phyloP scores from a whole-genome alignment of 768 basidiomycete genomes.

The Trametes sanguinea region DNA sequence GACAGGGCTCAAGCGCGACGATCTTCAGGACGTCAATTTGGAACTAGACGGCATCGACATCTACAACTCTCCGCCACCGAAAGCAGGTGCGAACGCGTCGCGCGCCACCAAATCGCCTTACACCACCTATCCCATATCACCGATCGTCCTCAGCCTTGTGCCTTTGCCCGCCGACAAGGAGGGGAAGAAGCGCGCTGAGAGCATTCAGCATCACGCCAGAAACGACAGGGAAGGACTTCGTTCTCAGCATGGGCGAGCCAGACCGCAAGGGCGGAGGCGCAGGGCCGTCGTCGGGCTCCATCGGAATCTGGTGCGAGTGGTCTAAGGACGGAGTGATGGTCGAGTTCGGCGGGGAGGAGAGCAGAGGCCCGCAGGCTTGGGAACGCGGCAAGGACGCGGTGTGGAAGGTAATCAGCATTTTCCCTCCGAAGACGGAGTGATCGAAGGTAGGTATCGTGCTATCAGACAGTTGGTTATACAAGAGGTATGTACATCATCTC shows the following conservation, averaged over 20 bases:
- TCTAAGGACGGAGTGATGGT: conserved; percentile 78
- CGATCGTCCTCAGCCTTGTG: conserved; percentile 49
- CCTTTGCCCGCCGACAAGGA: conserved; percentile 20
- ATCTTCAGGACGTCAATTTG: conserved; percentile 53
- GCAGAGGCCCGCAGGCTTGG: conserved; percentile 83
- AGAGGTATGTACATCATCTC: conserved; percentile 20
- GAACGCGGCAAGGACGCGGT: conserved; percentile 79
- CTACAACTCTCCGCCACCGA: conserved; percentile 60
- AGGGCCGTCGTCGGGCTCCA: conserved; percentile 80
- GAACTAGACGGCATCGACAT: conserved; percentile 76
- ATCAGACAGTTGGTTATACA: background rate
- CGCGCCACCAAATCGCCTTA: conserved; percentile 46
- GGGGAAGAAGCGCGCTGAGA: conserved; percentile 37
- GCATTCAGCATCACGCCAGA: conserved; percentile 49
- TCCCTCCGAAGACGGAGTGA: conserved; percentile 35
- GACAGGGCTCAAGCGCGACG: conserved; percentile 44
- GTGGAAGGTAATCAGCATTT: conserved; percentile 77
- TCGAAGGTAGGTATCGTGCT: conserved; percentile 8
- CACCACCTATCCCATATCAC: conserved; percentile 56
- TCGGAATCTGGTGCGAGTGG: conserved; percentile 96
- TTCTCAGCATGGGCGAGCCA: conserved; percentile 78
- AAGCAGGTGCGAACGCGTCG: conserved; percentile 31
- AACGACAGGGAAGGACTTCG: conserved; percentile 79
- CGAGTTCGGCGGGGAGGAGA: conserved; percentile 79
- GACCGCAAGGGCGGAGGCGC: conserved; percentile 88